Conservation (phyloP, 192 early-diverging fungal species). For the Endogone sp. region DNA sequence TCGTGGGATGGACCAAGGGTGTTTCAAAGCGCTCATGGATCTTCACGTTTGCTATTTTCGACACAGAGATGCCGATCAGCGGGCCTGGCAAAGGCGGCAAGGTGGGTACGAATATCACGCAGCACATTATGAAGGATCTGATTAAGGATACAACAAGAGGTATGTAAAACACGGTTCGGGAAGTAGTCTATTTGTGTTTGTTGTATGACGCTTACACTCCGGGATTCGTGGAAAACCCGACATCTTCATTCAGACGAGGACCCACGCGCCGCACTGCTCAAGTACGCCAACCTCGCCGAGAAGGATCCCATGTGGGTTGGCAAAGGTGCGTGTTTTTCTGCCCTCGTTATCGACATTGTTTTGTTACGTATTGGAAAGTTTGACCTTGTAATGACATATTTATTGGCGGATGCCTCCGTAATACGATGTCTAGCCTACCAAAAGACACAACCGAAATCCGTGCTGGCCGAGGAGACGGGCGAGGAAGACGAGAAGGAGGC, state of each 20-base stretch:
- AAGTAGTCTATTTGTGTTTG: no score
- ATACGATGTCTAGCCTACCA: conserved; percentile 80
- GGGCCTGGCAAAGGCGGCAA: conserved; percentile 85
- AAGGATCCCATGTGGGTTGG: conserved; percentile 82
- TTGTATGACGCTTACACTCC: no score
- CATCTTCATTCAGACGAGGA: conserved; percentile 68
- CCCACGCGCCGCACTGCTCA: conserved; percentile 88
- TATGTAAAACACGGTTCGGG: conserved; percentile 13
- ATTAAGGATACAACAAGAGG: conserved; percentile 64
- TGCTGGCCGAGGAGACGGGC: conserved; percentile 59
- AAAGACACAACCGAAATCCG: conserved; percentile 66
- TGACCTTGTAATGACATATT: neutral
- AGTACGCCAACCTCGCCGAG: conserved; percentile 76
- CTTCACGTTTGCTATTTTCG: neutral
- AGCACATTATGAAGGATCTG: conserved; percentile 81
- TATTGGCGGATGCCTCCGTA: no score
- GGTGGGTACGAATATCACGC: conserved; percentile 77
- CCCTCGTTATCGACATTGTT: neutral
- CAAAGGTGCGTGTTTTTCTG: conserved; percentile 29
- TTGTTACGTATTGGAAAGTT: neutral
- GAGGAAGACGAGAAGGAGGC: conserved; percentile 55
- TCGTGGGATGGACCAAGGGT: neutral
- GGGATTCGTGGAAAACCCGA: no score
- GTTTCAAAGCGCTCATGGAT: conserved; percentile 1
- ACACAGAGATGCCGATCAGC: conserved; percentile 58